phyloP scores from a whole-genome alignment of 495 filamentous ascomycete genomes.

The Podospora conica region DNA sequence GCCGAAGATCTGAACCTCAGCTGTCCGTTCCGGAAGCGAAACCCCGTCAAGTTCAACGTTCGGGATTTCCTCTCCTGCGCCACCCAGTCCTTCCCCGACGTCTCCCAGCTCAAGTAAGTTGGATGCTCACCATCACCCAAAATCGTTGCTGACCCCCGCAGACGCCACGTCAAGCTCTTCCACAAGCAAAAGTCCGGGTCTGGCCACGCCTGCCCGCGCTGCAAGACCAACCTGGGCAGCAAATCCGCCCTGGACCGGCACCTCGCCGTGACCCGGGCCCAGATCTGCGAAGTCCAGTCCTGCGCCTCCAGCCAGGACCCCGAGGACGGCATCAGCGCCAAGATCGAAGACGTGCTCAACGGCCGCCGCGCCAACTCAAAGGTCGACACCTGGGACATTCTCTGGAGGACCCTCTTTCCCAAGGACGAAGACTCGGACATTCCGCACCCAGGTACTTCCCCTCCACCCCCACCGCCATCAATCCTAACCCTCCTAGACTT shows the following conservation, averaged over 20 bases:
- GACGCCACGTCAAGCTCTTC: slow-evolving; percentile 27
- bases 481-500: slow-evolving; percentile 19
- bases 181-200: slow-evolving; percentile 16
- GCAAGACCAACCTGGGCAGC: slow-evolving; percentile 14
- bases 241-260: slow-evolving; percentile 17
- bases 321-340: slow-evolving; percentile 26
- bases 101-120: slow-evolving; percentile 30
- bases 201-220: slow-evolving; percentile 21
- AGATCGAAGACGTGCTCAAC: slow-evolving; percentile 21
- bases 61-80: slow-evolving; percentile 29
- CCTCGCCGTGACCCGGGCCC: slow-evolving; percentile 4
- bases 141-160: background rate
- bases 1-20: slow-evolving; percentile 13
- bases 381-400: slow-evolving; percentile 21
- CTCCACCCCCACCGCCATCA: background rate
- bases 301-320: slow-evolving; percentile 16
- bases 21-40: slow-evolving; percentile 36
- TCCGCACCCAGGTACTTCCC: slow-evolving; percentile 14
- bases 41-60: slow-evolving; percentile 34
- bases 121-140: too few relatives aligned
- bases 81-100: slow-evolving; percentile 19
- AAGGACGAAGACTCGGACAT: slow-evolving; percentile 2
- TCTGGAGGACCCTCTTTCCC: slow-evolving; percentile 26
- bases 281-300: slow-evolving; percentile 18
- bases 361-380: slow-evolving; percentile 23